Evolutionary conservation across 176 grass and related monocot genomes (phyloP).

Genomic region (Zizania latifolia): DNA sequence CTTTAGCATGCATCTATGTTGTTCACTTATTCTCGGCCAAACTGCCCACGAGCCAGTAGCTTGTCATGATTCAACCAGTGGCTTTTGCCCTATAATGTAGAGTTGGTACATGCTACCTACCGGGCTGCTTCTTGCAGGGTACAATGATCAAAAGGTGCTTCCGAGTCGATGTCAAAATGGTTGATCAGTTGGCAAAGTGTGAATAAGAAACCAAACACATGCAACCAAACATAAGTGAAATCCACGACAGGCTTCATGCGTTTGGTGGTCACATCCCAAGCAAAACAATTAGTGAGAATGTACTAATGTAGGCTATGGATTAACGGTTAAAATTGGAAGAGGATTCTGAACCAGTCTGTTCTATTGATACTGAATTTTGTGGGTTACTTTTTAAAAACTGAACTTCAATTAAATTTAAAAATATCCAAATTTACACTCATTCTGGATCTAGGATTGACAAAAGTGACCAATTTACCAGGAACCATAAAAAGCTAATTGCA

Average conservation of each 20-base stretch:
- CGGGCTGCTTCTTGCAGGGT: conserved; percentile 23
- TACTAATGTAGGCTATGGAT: conserved; percentile 4
- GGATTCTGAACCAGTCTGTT: background rate
- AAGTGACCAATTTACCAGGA: background rate
- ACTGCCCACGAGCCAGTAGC: conserved; percentile 2
- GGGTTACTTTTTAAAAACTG: background rate
- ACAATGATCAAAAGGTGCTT: conserved; percentile 36
- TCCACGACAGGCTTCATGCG: conserved; percentile 24
- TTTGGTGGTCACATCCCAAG: conserved; percentile 26
- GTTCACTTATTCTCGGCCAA: background rate
- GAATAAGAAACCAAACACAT: conserved; percentile 27
- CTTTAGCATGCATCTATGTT: background rate
- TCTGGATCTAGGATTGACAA: background rate
- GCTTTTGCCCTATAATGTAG: conserved; percentile 24
- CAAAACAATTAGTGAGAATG: background rate
- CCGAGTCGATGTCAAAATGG: conserved; percentile 38
- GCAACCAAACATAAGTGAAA: conserved; percentile 11
- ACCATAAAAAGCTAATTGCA: background rate
- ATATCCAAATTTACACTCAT: background rate
- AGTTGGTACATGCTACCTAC: conserved; percentile 38
- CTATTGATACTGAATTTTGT: background rate
- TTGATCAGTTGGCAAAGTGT: conserved; percentile 14
- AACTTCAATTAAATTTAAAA: background rate
- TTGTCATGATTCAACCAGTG: conserved; percentile 18
- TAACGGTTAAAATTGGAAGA: background rate